Evolutionary conservation across 2,329 filamentous ascomycete genomes (phyloP).

Genomic region (Fusarium temperatum): DNA sequence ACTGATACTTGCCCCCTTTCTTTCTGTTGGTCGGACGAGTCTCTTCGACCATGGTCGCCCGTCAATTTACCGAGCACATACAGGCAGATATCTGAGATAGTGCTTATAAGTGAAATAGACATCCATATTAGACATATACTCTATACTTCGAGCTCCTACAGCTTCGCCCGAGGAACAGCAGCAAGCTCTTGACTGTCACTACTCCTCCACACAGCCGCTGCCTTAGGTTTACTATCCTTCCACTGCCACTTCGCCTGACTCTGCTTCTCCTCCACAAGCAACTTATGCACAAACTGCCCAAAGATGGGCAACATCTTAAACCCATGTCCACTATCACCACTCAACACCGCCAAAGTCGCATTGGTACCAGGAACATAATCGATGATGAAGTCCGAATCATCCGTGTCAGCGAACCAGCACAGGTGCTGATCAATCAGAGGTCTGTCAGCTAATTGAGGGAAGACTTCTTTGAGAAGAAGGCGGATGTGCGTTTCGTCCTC

Average conservation of each 20-base stretch:
- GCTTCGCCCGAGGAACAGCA: conserved; percentile 13
- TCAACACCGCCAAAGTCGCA: conserved; percentile 5
- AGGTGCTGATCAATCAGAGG: conserved; percentile 25
- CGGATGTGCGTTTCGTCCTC: conserved; percentile 24
- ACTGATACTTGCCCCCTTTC: not conserved
- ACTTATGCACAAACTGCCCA: conserved; percentile 15
- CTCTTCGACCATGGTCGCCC: accelerated
- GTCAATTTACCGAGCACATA: not conserved
- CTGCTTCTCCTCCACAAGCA: conserved; percentile 11
- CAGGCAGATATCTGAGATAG: accelerated
- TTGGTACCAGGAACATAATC: conserved; percentile 23
- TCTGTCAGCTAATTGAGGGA: not conserved
- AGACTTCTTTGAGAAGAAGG: conserved; percentile 10
- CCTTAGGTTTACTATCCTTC: conserved; percentile 23
- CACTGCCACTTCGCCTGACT: conserved; percentile 23
- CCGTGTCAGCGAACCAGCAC: conserved; percentile 27
- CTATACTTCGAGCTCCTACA: not conserved
- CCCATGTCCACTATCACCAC: conserved; percentile 20
- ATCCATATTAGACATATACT: not conserved
- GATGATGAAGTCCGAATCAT: conserved; percentile 30
- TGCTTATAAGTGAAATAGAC: accelerated
- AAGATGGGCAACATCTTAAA: conserved; percentile 31
- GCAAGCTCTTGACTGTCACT: conserved; percentile 28
- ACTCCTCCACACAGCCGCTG: conserved; percentile 20
- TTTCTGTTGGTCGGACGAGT: too few species aligned